These are phyloP conservation scores for Ophiostoma populinum DNA, from an alignment of 2,329 filamentous ascomycete species.

Conservation along the genomic window DNA sequence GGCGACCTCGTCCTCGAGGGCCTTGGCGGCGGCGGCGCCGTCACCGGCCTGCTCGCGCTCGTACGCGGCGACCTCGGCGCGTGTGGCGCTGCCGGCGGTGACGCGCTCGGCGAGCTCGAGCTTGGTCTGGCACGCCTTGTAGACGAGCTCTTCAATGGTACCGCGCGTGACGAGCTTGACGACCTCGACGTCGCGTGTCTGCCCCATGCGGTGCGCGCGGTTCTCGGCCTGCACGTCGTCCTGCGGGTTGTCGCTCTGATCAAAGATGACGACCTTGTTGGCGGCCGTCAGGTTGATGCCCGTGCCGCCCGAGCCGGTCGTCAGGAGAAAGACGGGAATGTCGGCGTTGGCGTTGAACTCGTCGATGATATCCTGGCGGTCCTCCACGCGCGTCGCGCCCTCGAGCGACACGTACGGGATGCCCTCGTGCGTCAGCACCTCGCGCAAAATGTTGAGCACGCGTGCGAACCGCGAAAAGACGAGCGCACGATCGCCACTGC, in stretches of 20 bases:
- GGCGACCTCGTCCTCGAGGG: conserved; percentile 26
- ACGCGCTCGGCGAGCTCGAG: conserved; percentile 61
- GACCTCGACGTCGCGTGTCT: conserved; percentile 80
- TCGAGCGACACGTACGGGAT: conserved; percentile 77
- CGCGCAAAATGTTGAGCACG: conserved; percentile 76
- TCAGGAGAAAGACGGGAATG: conserved; percentile 83
- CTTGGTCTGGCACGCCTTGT: conserved; percentile 82
- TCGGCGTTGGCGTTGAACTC: conserved; percentile 58
- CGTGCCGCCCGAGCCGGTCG: conserved; percentile 86
- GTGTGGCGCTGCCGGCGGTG: conserved; percentile 16
- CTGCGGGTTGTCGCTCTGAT: conserved; percentile 93
- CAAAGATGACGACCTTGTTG: conserved; percentile 96
- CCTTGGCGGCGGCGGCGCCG: conserved; percentile 15
- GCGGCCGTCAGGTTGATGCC: conserved; percentile 91
- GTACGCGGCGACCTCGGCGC: conserved; percentile 17
- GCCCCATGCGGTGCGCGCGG: conserved; percentile 83
- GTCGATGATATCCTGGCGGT: conserved; percentile 77
- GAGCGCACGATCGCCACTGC: conserved; percentile 70
- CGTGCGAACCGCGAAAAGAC: conserved; percentile 90
- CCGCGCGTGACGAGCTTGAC: conserved; percentile 62
- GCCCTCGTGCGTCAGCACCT: conserved; percentile 55
- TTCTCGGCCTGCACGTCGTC: conserved; percentile 98
- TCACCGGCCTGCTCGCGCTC: conserved; percentile 15
- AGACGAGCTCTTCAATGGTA: conserved; percentile 88
- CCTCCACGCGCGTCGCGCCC: conserved; percentile 63